Evolutionary conservation across 129 eudicot species (phyloP).

Genomic region (sunflower (Helianthus annuus)): DNA sequence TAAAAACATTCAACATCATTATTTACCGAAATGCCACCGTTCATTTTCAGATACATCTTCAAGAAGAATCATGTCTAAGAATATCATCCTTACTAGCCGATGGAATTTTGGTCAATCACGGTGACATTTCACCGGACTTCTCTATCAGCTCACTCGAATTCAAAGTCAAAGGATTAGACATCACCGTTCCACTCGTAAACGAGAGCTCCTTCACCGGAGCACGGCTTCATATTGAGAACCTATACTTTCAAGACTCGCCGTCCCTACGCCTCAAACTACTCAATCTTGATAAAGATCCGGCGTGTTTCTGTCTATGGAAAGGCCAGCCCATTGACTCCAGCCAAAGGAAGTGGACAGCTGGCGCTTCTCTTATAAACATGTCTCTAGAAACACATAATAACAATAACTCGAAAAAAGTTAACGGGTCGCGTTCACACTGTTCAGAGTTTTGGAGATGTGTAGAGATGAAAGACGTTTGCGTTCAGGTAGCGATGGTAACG

Average conservation of each 20-base stretch:
- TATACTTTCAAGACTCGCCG: conserved; percentile 74
- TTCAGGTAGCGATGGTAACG: conserved; percentile 98
- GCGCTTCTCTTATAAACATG: conserved; percentile 60
- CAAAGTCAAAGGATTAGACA: conserved; percentile 63
- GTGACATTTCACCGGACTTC: conserved; percentile 61
- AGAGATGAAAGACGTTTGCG: conserved; percentile 67
- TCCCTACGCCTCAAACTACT: conserved; percentile 60
- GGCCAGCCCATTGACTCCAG: conserved; percentile 90
- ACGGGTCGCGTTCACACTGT: conserved; percentile 34
- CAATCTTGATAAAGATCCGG: conserved; percentile 90
- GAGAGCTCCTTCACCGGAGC: conserved; percentile 74
- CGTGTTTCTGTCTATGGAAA: conserved; percentile 92
- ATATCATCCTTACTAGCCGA: conserved; percentile 87
- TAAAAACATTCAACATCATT: not conserved
- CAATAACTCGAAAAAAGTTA: conserved; percentile 30
- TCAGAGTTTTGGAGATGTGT: conserved; percentile 76
- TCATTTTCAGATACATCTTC: conserved; percentile 83
- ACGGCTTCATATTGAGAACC: conserved; percentile 71
- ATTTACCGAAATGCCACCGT: conserved; percentile 18
- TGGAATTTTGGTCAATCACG: conserved; percentile 71
- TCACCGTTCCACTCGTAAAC: conserved; percentile 66
- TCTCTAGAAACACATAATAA: conserved; percentile 59
- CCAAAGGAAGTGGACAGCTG: conserved; percentile 81
- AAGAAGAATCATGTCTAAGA: conserved; percentile 95
- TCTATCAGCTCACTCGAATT: conserved; percentile 66